Base-by-base conservation (phyloP, 2,329 filamentous ascomycete species). In the Cadophora gregata region DNA sequence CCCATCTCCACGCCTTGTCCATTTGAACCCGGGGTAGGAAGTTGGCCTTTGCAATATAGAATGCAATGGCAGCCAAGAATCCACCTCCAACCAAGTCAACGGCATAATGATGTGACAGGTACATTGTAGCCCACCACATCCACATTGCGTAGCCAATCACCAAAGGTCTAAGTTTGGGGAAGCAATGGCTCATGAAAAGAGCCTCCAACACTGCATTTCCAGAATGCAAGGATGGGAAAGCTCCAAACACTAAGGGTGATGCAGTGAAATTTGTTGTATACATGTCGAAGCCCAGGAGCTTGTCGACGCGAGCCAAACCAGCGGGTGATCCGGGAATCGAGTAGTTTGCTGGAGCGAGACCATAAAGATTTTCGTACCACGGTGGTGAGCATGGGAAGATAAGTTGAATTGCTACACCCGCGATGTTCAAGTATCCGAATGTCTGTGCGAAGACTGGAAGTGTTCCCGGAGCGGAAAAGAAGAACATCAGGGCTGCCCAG, bases 51-150 rank as follows among this genome's bases (percentile, higher is more conserved):
- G 91, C 88, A 68, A 93, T 87, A 80, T 95, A 97, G 83, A 93
- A 98, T 66, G 91, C 88, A 60, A 91, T 83, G 14, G 90, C 90
- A 27, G 93, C 91, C 67, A 93, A 83, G 67, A 97, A 83, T 77
- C 90, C 93, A 72, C 95, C 95, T 42, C 87, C 93, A 29, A 97
- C 93, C 60, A 98, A 84, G 78, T 98, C 95, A 48, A 98, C 91
- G 36, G 94, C 95, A 78, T 98, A 98, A 81, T 98, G 95, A 80
- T 98, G 95, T 75, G 93, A 96, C 62, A 98, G 87, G 77, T 98
- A 97, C 93, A 98, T 97, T 73, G 95, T 98, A 14, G 94, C 92
- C 93, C 95, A 98, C 92, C 93, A 97, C 75, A 97, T 89, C 95
- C 95, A 97, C 77, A 91, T 86, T 53, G 91, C 91, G 79, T 97